phyloP scores from a whole-genome alignment of 352 stramenopile species.

The Ophiocytium majus region DNA sequence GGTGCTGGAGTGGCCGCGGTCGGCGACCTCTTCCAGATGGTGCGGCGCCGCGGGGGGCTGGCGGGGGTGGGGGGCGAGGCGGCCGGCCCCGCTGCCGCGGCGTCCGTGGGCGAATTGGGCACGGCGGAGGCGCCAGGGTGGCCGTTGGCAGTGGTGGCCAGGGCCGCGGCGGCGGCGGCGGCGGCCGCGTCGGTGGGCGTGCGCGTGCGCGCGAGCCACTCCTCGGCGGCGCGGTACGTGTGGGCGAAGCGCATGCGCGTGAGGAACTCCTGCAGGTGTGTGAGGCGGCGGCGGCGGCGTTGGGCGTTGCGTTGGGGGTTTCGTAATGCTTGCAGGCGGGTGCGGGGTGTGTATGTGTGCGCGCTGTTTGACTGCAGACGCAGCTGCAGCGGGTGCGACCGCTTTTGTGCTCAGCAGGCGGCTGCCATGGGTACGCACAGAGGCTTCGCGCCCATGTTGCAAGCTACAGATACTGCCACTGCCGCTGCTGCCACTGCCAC shows the following conservation, averaged over 20 bases:
- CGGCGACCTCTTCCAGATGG: background rate
- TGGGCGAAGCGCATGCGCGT: slow-evolving; percentile 39
- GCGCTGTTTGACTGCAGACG: too few species aligned
- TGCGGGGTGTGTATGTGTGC: too few species aligned
- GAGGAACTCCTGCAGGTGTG: slow-evolving; percentile 37
- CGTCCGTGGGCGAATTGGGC: background rate
- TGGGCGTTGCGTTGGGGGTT: too few species aligned
- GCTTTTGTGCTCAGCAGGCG: too few species aligned
- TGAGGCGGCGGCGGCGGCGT: too few species aligned
- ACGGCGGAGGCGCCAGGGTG: background rate
- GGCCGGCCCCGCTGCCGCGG: slow-evolving; percentile 5
- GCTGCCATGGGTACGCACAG: too few species aligned
- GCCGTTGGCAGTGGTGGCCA: too few species aligned
- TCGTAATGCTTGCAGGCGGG: too few species aligned
- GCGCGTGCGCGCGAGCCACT: slow-evolving; percentile 34
- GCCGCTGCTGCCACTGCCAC: too few species aligned
- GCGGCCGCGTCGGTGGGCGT: background rate
- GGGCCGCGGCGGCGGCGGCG: slow-evolving; percentile 14
- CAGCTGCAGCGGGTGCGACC: too few species aligned
- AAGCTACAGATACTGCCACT: too few species aligned
- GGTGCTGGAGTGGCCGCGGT: background rate
- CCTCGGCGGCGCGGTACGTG: slow-evolving; percentile 27
- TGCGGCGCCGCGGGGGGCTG: background rate
- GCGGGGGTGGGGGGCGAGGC: background rate
- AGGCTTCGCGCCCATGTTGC: too few species aligned